Percentiles rank a stretch among this genome's conserved stretches.
Evolutionary conservation across 345 rosid species (phyloP).

Genomic region (Melaleuca alternifolia): DNA sequence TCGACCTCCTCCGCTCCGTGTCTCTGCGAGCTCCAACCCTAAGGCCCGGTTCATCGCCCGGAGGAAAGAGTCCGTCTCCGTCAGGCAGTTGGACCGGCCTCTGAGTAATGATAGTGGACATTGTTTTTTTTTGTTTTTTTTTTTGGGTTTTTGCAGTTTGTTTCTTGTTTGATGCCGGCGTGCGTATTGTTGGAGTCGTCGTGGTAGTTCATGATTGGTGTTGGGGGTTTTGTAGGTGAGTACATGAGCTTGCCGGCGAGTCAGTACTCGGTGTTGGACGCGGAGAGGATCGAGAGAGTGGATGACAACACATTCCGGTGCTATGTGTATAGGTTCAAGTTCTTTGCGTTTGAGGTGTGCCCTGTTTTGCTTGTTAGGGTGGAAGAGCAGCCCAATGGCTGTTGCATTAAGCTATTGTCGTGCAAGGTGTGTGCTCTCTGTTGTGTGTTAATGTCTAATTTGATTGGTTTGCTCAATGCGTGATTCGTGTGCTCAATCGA

Average conservation of each 20-base stretch:
- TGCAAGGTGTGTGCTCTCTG: conserved; percentile 47
- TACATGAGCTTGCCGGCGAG: conserved; percentile 98
- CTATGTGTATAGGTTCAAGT: conserved; percentile 72
- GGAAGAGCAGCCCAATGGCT: conserved; percentile 82
- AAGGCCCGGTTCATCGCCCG: conserved; percentile 78
- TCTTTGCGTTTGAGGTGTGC: conserved; percentile 85
- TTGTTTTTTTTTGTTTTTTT: not conserved
- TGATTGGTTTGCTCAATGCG: not conserved
- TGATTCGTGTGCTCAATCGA: not conserved
- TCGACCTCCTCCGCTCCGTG: conserved; percentile 22
- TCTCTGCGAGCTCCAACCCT: conserved; percentile 33
- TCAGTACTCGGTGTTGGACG: conserved; percentile 95
- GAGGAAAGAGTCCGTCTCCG: conserved; percentile 62
- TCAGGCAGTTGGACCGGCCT: conserved; percentile 69
- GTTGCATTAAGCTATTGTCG: conserved; percentile 86
- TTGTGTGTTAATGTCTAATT: not conserved
- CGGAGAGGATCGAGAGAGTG: conserved; percentile 92
- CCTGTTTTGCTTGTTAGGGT: conserved; percentile 87
- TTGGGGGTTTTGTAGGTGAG: conserved; percentile 33
- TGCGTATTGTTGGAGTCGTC: not conserved
- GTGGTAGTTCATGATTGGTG: not conserved
- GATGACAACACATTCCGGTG: conserved; percentile 83
- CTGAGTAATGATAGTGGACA: conserved; percentile 41
- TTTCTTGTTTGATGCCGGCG: not conserved
- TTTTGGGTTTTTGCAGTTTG: not conserved